Conservation (phyloP, 257 asterid species). For the Primulina eburnea region DNA sequence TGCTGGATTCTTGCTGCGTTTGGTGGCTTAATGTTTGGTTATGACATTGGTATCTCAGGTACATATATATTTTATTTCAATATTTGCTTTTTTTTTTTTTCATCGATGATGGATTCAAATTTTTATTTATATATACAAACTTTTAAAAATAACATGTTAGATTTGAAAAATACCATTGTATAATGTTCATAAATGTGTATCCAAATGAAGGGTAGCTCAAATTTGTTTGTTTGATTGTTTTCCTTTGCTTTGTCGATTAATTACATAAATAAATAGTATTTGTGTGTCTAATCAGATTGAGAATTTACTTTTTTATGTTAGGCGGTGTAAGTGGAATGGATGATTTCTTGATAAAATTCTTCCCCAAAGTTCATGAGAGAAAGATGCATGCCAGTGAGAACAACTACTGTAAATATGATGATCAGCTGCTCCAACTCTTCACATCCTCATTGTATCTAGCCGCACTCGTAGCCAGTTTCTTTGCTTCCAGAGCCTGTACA, state of each 20-base stretch:
- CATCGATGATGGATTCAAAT: not conserved
- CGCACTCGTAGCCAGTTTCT: conserved; percentile 66
- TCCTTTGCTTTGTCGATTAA: not conserved
- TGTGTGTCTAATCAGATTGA: not conserved
- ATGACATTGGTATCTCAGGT: conserved; percentile 57
- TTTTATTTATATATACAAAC: not conserved
- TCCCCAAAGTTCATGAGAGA: conserved; percentile 47
- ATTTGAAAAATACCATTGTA: too few relatives aligned
- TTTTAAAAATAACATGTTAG: too few relatives aligned
- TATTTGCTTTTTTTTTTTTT: not conserved
- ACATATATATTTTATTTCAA: not conserved
- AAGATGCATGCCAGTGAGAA: conserved; percentile 41
- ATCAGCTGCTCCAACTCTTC: conserved; percentile 73
- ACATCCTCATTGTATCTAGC: conserved; percentile 77
- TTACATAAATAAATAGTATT: not conserved
- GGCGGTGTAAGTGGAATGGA: conserved; percentile 90
- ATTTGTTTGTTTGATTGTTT: not conserved
- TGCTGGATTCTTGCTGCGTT: conserved; percentile 58
- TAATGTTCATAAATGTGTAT: not conserved
- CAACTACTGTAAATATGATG: conserved; percentile 80
- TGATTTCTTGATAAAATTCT: conserved; percentile 67
- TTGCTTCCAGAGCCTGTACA: conserved; percentile 67
- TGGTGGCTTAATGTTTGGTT: conserved; percentile 55
- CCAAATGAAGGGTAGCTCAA: not conserved
- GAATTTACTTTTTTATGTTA: not conserved